Evolutionary conservation across 345 rosid genomes (phyloP).

Genomic region (Bruguiera sexangula): DNA sequence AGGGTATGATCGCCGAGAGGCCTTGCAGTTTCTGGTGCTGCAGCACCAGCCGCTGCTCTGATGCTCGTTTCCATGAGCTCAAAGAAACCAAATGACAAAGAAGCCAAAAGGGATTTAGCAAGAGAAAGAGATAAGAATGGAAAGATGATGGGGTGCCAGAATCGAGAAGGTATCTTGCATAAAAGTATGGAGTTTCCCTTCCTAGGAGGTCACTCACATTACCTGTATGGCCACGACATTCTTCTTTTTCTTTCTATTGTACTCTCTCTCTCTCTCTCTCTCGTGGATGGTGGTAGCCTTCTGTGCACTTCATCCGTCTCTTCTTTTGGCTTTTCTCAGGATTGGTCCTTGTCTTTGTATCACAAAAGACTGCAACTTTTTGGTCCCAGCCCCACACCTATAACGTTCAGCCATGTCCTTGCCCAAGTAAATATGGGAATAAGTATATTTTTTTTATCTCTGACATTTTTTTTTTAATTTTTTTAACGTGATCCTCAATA

Average conservation of each 20-base stretch:
- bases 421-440: not conserved
- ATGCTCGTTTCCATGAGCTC: slow-evolving; percentile 39
- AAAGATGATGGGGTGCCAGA: not conserved
- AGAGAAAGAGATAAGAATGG: slow-evolving; percentile 6
- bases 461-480: no score
- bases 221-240: slow-evolving; percentile 15
- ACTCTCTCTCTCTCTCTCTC: slow-evolving; percentile 11
- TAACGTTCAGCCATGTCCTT: slow-evolving; percentile 15
- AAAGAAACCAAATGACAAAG: slow-evolving; percentile 8
- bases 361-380: slow-evolving; percentile 33
- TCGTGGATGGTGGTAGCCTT: slow-evolving; percentile 19
- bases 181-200: slow-evolving; percentile 18
- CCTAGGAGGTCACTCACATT: slow-evolving; percentile 24
- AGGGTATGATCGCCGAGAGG: slow-evolving; percentile 25
- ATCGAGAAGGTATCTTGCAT: not conserved
- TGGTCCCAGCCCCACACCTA: slow-evolving; percentile 7
- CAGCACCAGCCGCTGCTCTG: not conserved
- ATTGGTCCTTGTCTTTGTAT: slow-evolving; percentile 44
- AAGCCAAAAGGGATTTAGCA: not conserved
- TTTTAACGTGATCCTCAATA: no score
- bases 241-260: slow-evolving; percentile 8
- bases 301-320: slow-evolving; percentile 40
- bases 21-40: slow-evolving; percentile 21
- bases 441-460: no score
- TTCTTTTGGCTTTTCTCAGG: slow-evolving; percentile 37